Conservation (phyloP, 345 rosid species). For the Gossypium mustelinum region DNA sequence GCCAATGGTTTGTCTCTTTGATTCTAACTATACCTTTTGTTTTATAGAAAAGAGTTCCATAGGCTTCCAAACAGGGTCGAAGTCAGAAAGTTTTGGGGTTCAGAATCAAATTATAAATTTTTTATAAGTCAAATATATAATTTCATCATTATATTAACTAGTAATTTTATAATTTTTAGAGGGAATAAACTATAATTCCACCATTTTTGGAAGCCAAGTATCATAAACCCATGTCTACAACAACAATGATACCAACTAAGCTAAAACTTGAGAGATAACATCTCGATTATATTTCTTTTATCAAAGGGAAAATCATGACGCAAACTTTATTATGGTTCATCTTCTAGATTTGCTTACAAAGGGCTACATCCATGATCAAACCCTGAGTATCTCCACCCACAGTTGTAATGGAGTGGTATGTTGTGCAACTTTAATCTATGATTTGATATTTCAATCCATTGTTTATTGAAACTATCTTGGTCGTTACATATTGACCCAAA, state of each 20-base stretch:
- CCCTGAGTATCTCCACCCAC: neutral
- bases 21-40: neutral
- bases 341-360: conserved; percentile 6
- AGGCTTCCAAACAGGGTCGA: neutral
- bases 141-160: too few relatives aligned
- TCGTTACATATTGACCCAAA: too few relatives aligned
- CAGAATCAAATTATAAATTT: too few relatives aligned
- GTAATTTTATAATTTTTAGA: too few relatives aligned
- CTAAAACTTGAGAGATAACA: too few relatives aligned
- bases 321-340: neutral
- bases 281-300: neutral
- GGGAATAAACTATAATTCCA: too few relatives aligned
- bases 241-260: too few relatives aligned
- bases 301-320: neutral
- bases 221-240: neutral
- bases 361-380: neutral
- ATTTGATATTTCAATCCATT: neutral
- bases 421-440: neutral
- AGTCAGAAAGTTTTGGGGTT: neutral
- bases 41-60: neutral
- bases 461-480: neutral
- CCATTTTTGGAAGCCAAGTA: too few relatives aligned
- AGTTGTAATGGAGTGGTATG: conserved; percentile 2
- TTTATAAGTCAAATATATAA: too few relatives aligned
- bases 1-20: conserved; percentile 2